phyloP scores from a whole-genome alignment of 257 asterid genomes.

The Solanum medicagineum region DNA sequence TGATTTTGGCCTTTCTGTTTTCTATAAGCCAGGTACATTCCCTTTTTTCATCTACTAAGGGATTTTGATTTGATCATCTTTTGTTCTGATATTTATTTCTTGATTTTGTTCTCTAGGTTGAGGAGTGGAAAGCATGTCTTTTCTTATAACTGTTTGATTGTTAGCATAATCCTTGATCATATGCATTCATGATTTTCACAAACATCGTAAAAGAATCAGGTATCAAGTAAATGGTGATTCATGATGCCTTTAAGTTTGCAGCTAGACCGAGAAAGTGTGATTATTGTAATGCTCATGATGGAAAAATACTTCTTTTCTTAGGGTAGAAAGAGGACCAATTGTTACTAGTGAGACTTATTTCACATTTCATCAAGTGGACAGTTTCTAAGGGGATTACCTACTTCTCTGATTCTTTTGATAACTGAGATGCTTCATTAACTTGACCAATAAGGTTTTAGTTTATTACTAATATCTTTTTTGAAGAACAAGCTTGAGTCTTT shows the following conservation, averaged over 20 bases:
- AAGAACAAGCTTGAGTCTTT: not conserved
- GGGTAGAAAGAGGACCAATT: not conserved
- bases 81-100: not conserved
- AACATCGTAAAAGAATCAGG: not conserved
- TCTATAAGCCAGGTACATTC: conserved; percentile 66
- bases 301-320: not conserved
- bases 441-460: not conserved
- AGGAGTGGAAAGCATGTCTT: not conserved
- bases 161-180: not conserved
- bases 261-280: not conserved
- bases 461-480: not conserved
- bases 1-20: conserved; percentile 86
- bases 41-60: not conserved
- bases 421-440: not conserved
- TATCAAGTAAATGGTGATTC: not conserved
- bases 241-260: not conserved
- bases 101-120: not conserved
- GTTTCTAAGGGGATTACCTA: not conserved
- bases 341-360: not conserved
- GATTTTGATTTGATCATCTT: not conserved
- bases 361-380: not conserved
- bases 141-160: not conserved
- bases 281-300: not conserved
- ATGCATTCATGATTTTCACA: not conserved
- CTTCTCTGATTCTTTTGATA: not conserved